Evolutionary conservation across 192 early-diverging fungal genomes (phyloP), one percentile per base, ranked within the genome.

Genomic region (Coemansia sp.): DNA sequence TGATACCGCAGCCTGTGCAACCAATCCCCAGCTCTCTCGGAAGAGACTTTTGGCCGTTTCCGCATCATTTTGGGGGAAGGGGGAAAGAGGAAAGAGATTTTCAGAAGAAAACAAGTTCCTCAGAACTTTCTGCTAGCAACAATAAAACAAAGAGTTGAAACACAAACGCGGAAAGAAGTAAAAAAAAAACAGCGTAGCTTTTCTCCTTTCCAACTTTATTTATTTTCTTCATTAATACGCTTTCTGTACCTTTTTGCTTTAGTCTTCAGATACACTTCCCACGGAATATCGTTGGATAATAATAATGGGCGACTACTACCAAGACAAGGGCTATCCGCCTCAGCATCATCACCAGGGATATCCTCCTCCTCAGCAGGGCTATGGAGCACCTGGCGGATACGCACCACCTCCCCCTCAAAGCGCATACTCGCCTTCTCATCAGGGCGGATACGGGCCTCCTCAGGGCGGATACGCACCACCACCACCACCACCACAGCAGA

Each of bases 271-370:
- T 12, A 41, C 39, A 41, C 39, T 4, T 6, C 39, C 7, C 39
- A n/a, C n/a, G n/a, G n/a, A 30, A 30, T 3, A 30, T 30, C 30
- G 30, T 30, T 30, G 30, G 3, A 30, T 30, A 30, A 20, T 53
- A 53, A 15, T 12, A 53, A 53, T 53, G 51, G 51, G 51, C 23
- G 51, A 53, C 51, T 26, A 53, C 51, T 53, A 53, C 24, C 44
- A 46, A 7, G 24, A 53, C 21, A 53, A 35, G 63, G 43, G 62
- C 1, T 63, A 14, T 14, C 44, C 44, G 44, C 15, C 0, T 16
- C 33, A 57, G 8, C 30, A 57, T 33, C 55, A 57, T 12, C 14
- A 45, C n/a, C 63, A 64, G 63, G 16, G 35, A 41, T 64, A 64
- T 21, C 48, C 45, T 14, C 63, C 44, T 45, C 44, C 44, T 46